Conservation (phyloP, 176 grass and related monocot genomes). For the Musa schizocarpa region DNA sequence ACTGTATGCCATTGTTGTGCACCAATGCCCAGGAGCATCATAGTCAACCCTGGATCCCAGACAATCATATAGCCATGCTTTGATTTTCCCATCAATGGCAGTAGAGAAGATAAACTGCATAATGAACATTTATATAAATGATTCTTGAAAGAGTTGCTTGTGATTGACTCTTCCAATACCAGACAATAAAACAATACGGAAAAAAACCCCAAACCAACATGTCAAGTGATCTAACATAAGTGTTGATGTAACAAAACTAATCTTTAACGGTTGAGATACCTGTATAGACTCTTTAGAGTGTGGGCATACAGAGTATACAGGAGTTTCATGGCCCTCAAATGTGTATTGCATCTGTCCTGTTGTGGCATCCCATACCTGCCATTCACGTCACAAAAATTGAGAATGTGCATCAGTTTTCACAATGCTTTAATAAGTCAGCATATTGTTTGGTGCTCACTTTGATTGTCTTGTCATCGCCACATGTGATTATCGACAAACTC, state of each 20-base stretch:
- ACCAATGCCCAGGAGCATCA: conserved; percentile 98
- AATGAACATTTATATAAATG: not conserved
- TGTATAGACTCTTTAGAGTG: conserved; percentile 98
- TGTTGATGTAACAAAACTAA: too few relatives aligned
- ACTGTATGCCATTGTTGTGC: conserved; percentile 94
- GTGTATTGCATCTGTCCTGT: conserved; percentile 86
- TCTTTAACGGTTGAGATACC: conserved; percentile 31
- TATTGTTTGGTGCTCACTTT: conserved; percentile 39
- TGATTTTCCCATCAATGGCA: conserved; percentile 97
- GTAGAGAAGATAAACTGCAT: conserved; percentile 98
- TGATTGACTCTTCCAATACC: too few relatives aligned
- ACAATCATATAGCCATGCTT: conserved; percentile 97
- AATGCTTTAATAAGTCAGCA: not conserved
- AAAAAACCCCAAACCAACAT: too few relatives aligned
- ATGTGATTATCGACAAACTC: conserved; percentile 91
- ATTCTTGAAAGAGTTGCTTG: too few relatives aligned
- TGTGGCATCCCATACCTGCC: conserved; percentile 95
- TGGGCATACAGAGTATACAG: conserved; percentile 96
- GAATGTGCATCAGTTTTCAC: too few relatives aligned
- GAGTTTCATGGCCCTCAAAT: conserved; percentile 95
- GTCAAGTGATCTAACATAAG: too few relatives aligned
- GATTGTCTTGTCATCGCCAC: conserved; percentile 96
- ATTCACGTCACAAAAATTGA: conserved; percentile 10
- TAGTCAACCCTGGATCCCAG: conserved; percentile 97
- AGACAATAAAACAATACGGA: too few relatives aligned